Evolutionary conservation across 2,329 filamentous ascomycete species (phyloP).

Genomic region (Penicillium verrucosum): DNA sequence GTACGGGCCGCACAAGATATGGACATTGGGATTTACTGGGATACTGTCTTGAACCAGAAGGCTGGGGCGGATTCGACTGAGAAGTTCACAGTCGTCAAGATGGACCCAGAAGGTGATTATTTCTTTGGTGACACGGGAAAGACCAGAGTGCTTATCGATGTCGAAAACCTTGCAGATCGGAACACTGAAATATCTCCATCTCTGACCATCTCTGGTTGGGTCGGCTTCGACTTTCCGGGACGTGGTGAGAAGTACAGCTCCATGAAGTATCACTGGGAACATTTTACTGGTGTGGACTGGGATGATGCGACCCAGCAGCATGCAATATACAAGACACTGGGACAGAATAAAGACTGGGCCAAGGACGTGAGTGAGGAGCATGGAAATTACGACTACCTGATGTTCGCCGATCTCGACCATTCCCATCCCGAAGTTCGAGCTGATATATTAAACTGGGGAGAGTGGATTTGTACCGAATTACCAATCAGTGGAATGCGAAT

Average conservation of each 20-base stretch:
- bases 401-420: conserved; percentile 71
- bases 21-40: conserved; percentile 62
- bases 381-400: conserved; percentile 66
- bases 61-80: conserved; percentile 65
- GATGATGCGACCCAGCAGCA: conserved; percentile 55
- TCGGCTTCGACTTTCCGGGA: conserved; percentile 63
- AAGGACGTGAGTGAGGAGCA: conserved; percentile 59
- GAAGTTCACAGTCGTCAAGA: conserved; percentile 60
- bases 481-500: conserved; percentile 64
- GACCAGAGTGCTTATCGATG: not conserved
- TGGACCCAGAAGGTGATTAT: conserved; percentile 50
- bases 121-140: not conserved
- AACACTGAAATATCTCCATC: conserved; percentile 53
- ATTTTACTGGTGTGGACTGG: conserved; percentile 67
- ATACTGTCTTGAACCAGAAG: conserved; percentile 70
- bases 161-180: conserved; percentile 45
- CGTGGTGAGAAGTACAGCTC: conserved; percentile 58
- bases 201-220: conserved; percentile 65
- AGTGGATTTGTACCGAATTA: conserved; percentile 62
- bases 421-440: conserved; percentile 59
- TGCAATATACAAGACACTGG: conserved; percentile 65
- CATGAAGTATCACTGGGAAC: conserved; percentile 62
- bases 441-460: conserved; percentile 65
- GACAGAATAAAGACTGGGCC: conserved; percentile 63
- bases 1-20: conserved; percentile 50